These are phyloP conservation scores for Penicillium goetzii DNA, from an alignment of 495 filamentous ascomycete genomes.

Conservation along the genomic window DNA sequence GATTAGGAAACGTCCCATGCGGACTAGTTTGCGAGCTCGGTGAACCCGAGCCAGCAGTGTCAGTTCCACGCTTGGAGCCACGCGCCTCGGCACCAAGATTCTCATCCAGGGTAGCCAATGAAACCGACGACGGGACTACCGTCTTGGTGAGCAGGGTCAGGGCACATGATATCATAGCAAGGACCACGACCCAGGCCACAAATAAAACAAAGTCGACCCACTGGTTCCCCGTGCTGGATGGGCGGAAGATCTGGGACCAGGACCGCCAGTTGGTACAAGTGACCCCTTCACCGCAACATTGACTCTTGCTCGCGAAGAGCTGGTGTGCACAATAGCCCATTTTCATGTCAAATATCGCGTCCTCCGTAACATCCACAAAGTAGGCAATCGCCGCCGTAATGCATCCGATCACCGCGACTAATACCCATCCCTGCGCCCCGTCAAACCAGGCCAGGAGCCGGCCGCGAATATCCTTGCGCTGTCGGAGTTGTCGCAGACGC, in stretches of 20 bases:
- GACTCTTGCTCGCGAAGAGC: constrained; percentile 75
- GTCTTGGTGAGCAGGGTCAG: constrained; percentile 89
- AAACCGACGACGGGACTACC: constrained; percentile 84
- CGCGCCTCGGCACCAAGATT: constrained; percentile 58
- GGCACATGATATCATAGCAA: constrained; percentile 75
- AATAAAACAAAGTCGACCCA: constrained; percentile 80
- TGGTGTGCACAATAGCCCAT: constrained; percentile 77
- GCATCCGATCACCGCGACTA: constrained; percentile 89
- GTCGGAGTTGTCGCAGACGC: constrained; percentile 79
- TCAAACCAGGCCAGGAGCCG: constrained; percentile 78
- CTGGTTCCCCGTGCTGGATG: constrained; percentile 54
- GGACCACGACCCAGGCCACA: constrained; percentile 66
- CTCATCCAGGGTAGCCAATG: constrained; percentile 86
- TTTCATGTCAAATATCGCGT: constrained; percentile 84
- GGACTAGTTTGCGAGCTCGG: constrained; percentile 41
- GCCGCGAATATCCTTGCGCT: constrained; percentile 81
- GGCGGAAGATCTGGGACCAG: constrained; percentile 71
- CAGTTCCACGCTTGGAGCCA: constrained; percentile 46
- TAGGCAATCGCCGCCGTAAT: constrained; percentile 87
- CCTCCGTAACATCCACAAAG: constrained; percentile 84
- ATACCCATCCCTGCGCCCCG: constrained; percentile 90
- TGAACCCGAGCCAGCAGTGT: constrained; percentile 39
- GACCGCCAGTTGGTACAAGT: constrained; percentile 72
- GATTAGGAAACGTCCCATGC: constrained; percentile 33
- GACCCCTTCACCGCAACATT: constrained; percentile 70